These are phyloP conservation scores for Solanum lycopersicoides DNA, from an alignment of 257 asterid species.

Conservation along the genomic window DNA sequence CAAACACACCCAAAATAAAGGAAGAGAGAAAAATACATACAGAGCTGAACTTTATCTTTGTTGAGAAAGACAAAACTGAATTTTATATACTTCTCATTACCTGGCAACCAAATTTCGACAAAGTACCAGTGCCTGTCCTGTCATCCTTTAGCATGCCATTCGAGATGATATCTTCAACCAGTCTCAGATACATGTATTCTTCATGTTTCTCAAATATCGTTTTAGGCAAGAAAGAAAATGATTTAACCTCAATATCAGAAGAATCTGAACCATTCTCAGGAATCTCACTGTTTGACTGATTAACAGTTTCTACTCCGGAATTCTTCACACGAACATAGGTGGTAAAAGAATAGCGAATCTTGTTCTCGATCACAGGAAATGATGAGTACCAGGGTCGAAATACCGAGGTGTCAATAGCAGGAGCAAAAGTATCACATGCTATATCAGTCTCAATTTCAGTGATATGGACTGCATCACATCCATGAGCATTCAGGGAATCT, in stretches of 20 bases:
- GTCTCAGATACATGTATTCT: slow-evolving; percentile 64
- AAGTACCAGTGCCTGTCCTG: slow-evolving; percentile 89
- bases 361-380: slow-evolving; percentile 50
- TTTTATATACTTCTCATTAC: slow-evolving; percentile 18
- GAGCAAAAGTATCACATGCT: slow-evolving; percentile 85
- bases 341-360: slow-evolving; percentile 41
- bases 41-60: background rate
- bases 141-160: slow-evolving; percentile 74
- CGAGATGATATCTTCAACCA: slow-evolving; percentile 75
- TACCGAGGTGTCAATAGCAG: slow-evolving; percentile 53
- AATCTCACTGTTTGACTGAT: slow-evolving; percentile 1
- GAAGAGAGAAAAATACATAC: background rate
- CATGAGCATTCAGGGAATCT: slow-evolving; percentile 73
- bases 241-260: slow-evolving; percentile 24
- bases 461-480: slow-evolving; percentile 80
- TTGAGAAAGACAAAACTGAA: background rate
- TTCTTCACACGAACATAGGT: slow-evolving; percentile 62
- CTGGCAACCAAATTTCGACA: slow-evolving; percentile 95
- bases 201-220: slow-evolving; percentile 74
- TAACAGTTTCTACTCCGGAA: slow-evolving; percentile 5
- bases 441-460: slow-evolving; percentile 59
- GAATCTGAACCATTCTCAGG: slow-evolving; percentile 16
- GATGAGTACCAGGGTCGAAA: slow-evolving; percentile 93
- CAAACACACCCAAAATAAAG: background rate
- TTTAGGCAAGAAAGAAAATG: slow-evolving; percentile 66